These are phyloP conservation scores for Fusarium aywerte DNA, from an alignment of 2,329 filamentous ascomycete genomes.

Conservation along the genomic window DNA sequence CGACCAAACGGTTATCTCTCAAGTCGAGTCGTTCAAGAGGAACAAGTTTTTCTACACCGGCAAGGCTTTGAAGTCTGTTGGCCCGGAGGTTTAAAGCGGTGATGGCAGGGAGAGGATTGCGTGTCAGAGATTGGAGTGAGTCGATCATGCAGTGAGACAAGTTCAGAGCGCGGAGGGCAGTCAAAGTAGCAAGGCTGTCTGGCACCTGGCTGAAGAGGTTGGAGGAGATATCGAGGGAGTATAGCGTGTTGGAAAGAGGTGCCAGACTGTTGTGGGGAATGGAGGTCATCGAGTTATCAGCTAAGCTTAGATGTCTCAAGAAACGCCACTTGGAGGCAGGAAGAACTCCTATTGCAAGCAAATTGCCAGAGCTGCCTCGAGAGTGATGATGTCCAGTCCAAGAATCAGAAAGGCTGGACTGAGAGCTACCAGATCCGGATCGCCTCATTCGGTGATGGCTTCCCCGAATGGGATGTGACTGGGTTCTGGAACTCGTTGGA, in stretches of 20 bases:
- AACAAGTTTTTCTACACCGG: conserved; percentile 87
- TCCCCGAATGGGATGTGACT: conserved; percentile 73
- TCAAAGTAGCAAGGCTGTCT: conserved; percentile 86
- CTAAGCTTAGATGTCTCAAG: conserved; percentile 87
- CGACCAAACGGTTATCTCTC: conserved; percentile 88
- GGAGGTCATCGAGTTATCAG: conserved; percentile 89
- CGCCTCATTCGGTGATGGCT: conserved; percentile 80
- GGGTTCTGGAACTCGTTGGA: conserved; percentile 78
- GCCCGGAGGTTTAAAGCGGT: conserved; percentile 90
- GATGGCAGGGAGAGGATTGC: conserved; percentile 90
- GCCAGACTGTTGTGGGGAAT: conserved; percentile 79
- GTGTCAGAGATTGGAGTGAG: conserved; percentile 85
- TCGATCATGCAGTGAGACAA: conserved; percentile 98
- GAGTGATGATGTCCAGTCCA: conserved; percentile 66
- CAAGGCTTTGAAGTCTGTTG: conserved; percentile 87
- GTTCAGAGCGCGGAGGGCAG: conserved; percentile 90
- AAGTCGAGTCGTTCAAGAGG: conserved; percentile 91
- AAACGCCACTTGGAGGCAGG: conserved; percentile 95
- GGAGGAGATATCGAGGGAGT: conserved; percentile 90
- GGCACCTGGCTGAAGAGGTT: conserved; percentile 96
- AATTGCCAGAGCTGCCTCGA: conserved; percentile 80
- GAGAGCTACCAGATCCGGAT: conserved; percentile 92
- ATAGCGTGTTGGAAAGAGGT: conserved; percentile 86
- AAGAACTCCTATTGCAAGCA: conserved; percentile 76
- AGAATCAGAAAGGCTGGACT: conserved; percentile 77